phyloP scores from a whole-genome alignment of 495 filamentous ascomycete species.

The Aspergillus baeticus region DNA sequence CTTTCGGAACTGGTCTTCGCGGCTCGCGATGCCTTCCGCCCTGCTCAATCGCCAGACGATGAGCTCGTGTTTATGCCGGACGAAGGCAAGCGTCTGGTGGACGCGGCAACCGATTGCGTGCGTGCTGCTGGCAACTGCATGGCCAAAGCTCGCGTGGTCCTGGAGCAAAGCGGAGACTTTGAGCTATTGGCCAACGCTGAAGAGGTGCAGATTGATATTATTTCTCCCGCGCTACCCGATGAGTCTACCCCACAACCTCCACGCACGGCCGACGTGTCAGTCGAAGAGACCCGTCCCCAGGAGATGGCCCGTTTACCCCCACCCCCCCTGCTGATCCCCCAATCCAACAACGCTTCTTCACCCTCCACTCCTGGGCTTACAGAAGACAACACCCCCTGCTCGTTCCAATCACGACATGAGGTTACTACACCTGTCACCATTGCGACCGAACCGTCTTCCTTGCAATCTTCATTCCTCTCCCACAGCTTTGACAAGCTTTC shows the following conservation, averaged over 20 bases:
- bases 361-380: constrained; percentile 41
- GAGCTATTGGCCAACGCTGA: constrained; percentile 68
- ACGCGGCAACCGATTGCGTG: constrained; percentile 85
- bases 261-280: constrained; percentile 9
- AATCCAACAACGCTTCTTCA: constrained; percentile 24
- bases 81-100: constrained; percentile 73
- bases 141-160: constrained; percentile 76
- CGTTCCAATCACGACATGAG: constrained; percentile 33
- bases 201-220: constrained; percentile 25
- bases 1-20: constrained; percentile 77
- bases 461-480: constrained; percentile 36
- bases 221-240: constrained; percentile 18
- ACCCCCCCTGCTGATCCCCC: constrained; percentile 42
- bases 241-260: constrained; percentile 22
- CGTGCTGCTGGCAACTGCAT: constrained; percentile 88
- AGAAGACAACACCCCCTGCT: constrained; percentile 43
- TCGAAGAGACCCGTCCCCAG: constrained; percentile 19
- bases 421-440: constrained; percentile 19
- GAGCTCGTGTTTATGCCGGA: constrained; percentile 76
- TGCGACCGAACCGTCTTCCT: constrained; percentile 18
- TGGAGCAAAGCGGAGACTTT: constrained; percentile 92
- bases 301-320: constrained; percentile 38
- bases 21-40: constrained; percentile 72
- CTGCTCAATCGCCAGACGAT: constrained; percentile 58
- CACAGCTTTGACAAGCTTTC: constrained; percentile 35